Conservation (phyloP, 2,329 filamentous ascomycete species). For the Chrysoporthe puriensis region DNA sequence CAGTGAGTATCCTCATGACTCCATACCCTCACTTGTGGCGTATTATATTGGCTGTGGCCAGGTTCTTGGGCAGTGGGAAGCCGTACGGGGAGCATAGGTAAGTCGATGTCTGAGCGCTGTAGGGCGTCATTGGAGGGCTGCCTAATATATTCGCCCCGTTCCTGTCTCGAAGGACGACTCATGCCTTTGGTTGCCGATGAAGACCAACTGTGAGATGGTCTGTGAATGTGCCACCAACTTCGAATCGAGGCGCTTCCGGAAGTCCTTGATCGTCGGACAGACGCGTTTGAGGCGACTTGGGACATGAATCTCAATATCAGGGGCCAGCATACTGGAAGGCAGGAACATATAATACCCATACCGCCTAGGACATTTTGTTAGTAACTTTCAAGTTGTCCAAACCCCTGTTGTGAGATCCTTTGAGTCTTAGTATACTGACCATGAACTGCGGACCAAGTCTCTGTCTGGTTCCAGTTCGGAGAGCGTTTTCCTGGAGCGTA, state of each 20-base stretch:
- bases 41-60: background rate
- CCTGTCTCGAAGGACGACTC: conserved; percentile 1
- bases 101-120: background rate
- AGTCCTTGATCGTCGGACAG: background rate
- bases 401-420: background rate
- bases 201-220: background rate
- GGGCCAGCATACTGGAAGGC: conserved; percentile 22
- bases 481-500: conserved; percentile 17
- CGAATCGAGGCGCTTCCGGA: conserved; percentile 4
- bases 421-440: conserved; percentile 5
- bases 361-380: background rate
- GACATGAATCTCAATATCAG: background rate
- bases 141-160: background rate
- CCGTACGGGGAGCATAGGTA: background rate
- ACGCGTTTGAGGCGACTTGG: background rate
- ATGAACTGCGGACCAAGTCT: conserved; percentile 20
- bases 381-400: background rate
- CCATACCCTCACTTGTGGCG: background rate
- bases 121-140: background rate
- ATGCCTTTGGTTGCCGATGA: background rate
- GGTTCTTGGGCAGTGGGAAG: background rate
- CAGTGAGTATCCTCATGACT: background rate
- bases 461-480: conserved; percentile 13
- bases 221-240: conserved; percentile 13
- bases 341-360: conserved; percentile 18